Evolutionary conservation across 2,329 filamentous ascomycete species (phyloP).

Genomic region (Penicillium olsonii): DNA sequence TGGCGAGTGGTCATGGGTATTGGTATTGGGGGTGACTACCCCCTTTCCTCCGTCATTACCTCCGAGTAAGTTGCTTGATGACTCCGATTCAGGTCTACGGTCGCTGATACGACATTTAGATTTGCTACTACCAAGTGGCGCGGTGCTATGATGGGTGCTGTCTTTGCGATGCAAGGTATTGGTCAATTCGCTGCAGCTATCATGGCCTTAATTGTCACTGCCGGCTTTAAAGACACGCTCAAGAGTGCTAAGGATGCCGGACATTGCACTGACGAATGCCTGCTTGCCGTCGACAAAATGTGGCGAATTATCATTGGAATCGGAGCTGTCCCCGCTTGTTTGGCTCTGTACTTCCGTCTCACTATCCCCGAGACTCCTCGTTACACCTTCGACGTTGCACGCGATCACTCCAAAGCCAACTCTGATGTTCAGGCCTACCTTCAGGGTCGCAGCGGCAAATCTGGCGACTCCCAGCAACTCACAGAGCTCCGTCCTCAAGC

Average conservation of each 20-base stretch:
- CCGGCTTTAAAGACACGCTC: constrained; percentile 69
- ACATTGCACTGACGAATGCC: constrained; percentile 65
- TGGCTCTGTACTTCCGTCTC: constrained; percentile 81
- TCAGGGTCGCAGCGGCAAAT: constrained; percentile 59
- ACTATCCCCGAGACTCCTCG: constrained; percentile 87
- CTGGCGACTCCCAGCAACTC: constrained; percentile 68
- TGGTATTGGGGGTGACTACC: constrained; percentile 81
- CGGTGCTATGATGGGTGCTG: constrained; percentile 82
- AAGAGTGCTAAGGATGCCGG: constrained; percentile 52
- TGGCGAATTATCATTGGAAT: constrained; percentile 81
- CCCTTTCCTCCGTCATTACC: constrained; percentile 79
- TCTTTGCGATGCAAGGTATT: constrained; percentile 85
- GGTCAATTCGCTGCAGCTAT: constrained; percentile 76
- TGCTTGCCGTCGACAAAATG: constrained; percentile 79
- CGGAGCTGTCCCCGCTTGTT: constrained; percentile 75
- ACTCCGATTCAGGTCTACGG: no score
- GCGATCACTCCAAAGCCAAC: constrained; percentile 72
- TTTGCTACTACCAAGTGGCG: constrained; percentile 84
- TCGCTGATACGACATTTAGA: constrained; percentile 36
- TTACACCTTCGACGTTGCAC: constrained; percentile 80
- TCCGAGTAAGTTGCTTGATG: constrained; percentile 58
- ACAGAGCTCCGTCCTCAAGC: constrained; percentile 57
- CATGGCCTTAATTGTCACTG: constrained; percentile 72
- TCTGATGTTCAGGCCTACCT: constrained; percentile 77
- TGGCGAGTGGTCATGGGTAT: constrained; percentile 80